Conservation (phyloP, 2,329 filamentous ascomycete genomes). For the Cladosporium colombiae region DNA sequence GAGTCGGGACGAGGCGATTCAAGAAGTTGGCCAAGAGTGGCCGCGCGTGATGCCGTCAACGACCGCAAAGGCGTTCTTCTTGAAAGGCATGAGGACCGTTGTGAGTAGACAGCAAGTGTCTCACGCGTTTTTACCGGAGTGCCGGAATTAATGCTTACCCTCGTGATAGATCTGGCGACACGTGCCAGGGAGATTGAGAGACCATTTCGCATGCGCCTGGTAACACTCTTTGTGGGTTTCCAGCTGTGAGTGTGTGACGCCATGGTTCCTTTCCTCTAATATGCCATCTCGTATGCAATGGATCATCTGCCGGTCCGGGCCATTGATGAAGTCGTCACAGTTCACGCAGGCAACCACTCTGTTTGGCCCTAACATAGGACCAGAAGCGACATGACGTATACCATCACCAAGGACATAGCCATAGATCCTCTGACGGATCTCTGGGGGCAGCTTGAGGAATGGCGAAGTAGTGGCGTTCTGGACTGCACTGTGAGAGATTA, state of each 20-base stretch:
- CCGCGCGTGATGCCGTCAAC: background rate
- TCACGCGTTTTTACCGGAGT: background rate
- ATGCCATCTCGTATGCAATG: background rate
- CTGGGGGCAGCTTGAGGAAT: slow-evolving; percentile 20
- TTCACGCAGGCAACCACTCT: background rate
- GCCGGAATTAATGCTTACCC: background rate
- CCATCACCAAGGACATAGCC: slow-evolving; percentile 14
- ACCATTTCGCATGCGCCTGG: background rate
- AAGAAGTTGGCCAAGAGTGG: background rate
- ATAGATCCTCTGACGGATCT: slow-evolving; percentile 22
- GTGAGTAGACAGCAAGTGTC: background rate
- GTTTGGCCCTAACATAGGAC: background rate
- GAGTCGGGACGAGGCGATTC: background rate
- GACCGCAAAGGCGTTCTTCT: background rate
- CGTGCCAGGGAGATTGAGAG: background rate
- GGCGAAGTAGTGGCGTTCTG: slow-evolving; percentile 14
- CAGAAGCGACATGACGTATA: slow-evolving; percentile 15
- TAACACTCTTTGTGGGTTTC: background rate
- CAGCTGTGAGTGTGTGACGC: background rate
- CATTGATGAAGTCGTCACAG: background rate
- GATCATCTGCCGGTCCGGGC: background rate
- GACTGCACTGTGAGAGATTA: background rate
- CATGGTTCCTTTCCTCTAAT: background rate
- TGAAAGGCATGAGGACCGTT: background rate
- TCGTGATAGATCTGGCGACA: slow-evolving; percentile 4